Evolutionary conservation across 371 early-diverging fungal species (phyloP).

Genomic region (Circinella minor): DNA sequence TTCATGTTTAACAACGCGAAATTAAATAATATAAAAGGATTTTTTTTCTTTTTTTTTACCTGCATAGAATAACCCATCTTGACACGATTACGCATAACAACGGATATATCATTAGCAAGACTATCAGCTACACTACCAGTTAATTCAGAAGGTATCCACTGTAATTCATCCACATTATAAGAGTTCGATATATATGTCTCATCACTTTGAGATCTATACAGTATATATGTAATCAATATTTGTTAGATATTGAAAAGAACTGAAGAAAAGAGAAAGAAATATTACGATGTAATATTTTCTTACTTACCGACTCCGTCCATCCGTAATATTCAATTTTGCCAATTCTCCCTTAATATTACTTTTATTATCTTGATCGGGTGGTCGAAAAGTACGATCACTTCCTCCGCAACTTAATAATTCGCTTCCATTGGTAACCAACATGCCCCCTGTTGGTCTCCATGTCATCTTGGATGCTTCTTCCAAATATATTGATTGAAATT

Average conservation of each 20-base stretch:
- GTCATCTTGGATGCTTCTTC: conserved; percentile 65
- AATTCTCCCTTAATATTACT: neutral
- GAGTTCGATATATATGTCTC: neutral
- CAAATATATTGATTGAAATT: conserved; percentile 60
- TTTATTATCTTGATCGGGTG: neutral
- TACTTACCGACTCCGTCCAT: neutral
- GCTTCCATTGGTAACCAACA: conserved; percentile 20
- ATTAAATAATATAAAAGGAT: neutral
- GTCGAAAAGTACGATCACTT: neutral
- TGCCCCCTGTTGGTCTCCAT: conserved; percentile 69
- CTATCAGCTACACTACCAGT: conserved; percentile 17
- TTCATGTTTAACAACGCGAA: too few species aligned
- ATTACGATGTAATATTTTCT: too few species aligned
- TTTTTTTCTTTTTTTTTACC: conserved; percentile 56
- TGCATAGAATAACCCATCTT: conserved; percentile 77
- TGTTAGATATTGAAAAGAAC: too few species aligned
- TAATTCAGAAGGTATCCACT: neutral
- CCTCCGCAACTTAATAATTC: conserved; percentile 5
- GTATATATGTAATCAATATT: neutral
- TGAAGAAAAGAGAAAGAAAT: neutral
- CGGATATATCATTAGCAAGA: conserved; percentile 74
- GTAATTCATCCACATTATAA: neutral
- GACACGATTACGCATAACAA: conserved; percentile 76
- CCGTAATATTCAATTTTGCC: neutral
- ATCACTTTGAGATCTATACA: neutral